Evolutionary conservation across 2,329 filamentous ascomycete genomes (phyloP).

Genomic region (Cyphellophora europaea): DNA sequence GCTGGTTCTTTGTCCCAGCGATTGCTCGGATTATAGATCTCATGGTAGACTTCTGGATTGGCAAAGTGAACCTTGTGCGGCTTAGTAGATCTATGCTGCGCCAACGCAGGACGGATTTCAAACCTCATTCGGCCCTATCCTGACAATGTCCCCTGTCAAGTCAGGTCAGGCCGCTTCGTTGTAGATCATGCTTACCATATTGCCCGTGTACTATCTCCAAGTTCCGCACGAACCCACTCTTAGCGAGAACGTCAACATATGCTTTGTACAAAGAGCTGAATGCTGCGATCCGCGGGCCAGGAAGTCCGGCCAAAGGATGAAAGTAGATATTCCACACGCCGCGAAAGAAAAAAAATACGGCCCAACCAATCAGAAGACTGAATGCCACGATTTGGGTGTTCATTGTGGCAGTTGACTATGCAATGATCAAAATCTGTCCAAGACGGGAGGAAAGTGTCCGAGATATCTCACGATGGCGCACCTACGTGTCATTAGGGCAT

Average conservation of each 20-base stretch:
- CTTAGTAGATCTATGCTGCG: too few relatives aligned
- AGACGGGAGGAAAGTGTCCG: too few relatives aligned
- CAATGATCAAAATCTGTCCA: too few relatives aligned
- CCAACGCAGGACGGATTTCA: conserved; percentile 15
- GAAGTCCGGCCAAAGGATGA: conserved; percentile 9
- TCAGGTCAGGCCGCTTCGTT: neutral
- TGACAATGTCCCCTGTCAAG: conserved; percentile 18
- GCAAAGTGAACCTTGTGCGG: conserved; percentile 15
- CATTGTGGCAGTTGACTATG: too few relatives aligned
- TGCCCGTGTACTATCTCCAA: conserved; percentile 15
- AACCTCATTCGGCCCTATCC: conserved; percentile 21
- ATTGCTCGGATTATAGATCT: conserved; percentile 16
- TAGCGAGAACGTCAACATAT: conserved; percentile 6
- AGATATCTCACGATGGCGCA: too few relatives aligned
- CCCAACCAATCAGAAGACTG: too few relatives aligned
- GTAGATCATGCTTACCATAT: conserved; percentile 14
- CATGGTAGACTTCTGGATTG: conserved; percentile 13
- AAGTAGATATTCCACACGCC: conserved; percentile 11
- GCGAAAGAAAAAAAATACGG: too few relatives aligned
- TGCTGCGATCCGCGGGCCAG: conserved; percentile 6
- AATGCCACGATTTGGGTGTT: too few relatives aligned
- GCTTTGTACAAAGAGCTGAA: conserved; percentile 2
- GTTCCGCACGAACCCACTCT: conserved; percentile 12
- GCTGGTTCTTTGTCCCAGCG: conserved; percentile 18
- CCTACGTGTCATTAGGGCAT: too few relatives aligned